Evolutionary conservation across 768 basidiomycete genomes (phyloP).

Genomic region (Termitomyces sp.): DNA sequence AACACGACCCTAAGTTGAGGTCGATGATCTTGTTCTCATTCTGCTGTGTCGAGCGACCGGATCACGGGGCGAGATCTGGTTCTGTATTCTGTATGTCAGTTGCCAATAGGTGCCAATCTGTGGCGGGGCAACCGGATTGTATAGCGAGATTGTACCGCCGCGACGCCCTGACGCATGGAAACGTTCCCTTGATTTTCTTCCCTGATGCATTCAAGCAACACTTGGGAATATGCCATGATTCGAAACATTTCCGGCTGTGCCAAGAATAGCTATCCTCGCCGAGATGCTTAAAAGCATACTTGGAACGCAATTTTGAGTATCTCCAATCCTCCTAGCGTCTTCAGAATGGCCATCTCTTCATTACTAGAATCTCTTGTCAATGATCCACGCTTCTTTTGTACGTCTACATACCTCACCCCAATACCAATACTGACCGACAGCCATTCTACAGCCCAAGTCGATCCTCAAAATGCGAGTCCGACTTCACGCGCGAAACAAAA

Average conservation of each 20-base stretch:
- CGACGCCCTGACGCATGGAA: neutral
- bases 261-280: neutral
- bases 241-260: slow-evolving; percentile 1
- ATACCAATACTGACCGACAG: neutral
- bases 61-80: neutral
- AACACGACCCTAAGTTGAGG: neutral
- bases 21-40: neutral
- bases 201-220: slow-evolving; percentile 9
- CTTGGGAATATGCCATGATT: neutral
- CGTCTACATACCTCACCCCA: neutral
- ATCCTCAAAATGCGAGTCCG: neutral
- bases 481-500: neutral
- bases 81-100: neutral
- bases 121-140: neutral
- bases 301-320: neutral
- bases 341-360: slow-evolving; percentile 10
- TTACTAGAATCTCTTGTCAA: slow-evolving; percentile 11
- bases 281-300: slow-evolving; percentile 3
- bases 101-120: slow-evolving; percentile 5
- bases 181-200: neutral
- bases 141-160: neutral
- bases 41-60: neutral
- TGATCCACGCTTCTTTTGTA: slow-evolving; percentile 15
- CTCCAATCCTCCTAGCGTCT: neutral
- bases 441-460: slow-evolving; percentile 9